Evolutionary conservation across 1,284 basidiomycete genomes (phyloP).

Genomic region (Heterobasidion irregulare): DNA sequence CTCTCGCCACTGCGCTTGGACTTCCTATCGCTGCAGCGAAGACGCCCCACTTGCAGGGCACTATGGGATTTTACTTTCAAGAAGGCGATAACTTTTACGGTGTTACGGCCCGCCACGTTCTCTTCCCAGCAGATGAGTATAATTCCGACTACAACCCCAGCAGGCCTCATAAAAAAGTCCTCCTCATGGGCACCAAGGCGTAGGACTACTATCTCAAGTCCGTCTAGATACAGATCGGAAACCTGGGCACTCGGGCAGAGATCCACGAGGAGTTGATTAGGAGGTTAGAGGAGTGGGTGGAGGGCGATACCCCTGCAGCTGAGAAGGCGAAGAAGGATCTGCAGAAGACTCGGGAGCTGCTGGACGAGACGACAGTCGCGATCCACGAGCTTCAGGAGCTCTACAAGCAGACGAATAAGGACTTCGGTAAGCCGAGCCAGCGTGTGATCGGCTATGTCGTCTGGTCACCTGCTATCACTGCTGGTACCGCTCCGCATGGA

Average conservation of each 20-base stretch:
- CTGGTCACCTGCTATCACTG: conserved; percentile 18
- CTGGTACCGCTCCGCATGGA: conserved; percentile 6
- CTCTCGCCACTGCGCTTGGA: conserved; percentile 20
- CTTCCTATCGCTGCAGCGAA: conserved; percentile 12
- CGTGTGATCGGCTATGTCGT: conserved; percentile 23
- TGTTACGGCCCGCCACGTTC: conserved; percentile 16
- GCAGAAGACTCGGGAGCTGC: conserved; percentile 10
- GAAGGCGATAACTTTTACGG: conserved; percentile 12
- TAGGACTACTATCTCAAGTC: conserved; percentile 13
- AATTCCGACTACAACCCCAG: conserved; percentile 16
- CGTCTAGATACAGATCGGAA: conserved; percentile 7
- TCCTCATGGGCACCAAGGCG: conserved; percentile 17
- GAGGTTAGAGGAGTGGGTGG: conserved; percentile 11
- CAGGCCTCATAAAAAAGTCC: conserved; percentile 12
- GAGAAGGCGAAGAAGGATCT: conserved; percentile 11
- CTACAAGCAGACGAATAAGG: conserved; percentile 11
- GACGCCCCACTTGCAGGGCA: conserved; percentile 17
- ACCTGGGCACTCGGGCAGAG: conserved; percentile 8
- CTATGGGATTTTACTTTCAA: conserved; percentile 19
- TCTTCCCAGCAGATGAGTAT: conserved; percentile 10
- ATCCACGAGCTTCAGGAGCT: conserved; percentile 8
- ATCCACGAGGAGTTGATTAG: conserved; percentile 6
- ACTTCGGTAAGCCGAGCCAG: conserved; percentile 16
- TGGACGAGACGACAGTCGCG: conserved; percentile 13
- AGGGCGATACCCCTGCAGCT: conserved; percentile 10